Conservation (phyloP, 225 moss, liverwort and hornwort species). For the Pseudoscleropodium purum region DNA sequence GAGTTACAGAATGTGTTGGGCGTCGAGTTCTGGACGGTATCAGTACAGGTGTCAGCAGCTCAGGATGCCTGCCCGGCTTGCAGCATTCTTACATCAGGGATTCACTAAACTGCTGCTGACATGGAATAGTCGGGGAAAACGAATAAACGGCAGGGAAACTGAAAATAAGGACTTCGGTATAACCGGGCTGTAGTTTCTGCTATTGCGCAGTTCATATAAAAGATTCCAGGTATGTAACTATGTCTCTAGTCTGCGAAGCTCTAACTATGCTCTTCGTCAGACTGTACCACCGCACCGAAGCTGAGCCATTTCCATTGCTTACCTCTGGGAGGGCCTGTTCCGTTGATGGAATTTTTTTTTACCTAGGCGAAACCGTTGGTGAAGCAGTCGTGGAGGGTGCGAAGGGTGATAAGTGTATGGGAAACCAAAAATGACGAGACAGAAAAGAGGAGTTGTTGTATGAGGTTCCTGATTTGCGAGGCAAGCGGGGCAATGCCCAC, state of each 20-base stretch:
- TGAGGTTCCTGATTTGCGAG: constrained; percentile 16
- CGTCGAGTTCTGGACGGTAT: background rate
- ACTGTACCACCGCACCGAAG: background rate
- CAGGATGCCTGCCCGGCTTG: background rate
- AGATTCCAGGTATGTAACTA: constrained; percentile 18
- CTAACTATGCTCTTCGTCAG: constrained; percentile 14
- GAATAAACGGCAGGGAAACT: background rate
- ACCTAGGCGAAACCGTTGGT: constrained; percentile 14
- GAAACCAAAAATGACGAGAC: background rate
- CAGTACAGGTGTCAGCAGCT: background rate
- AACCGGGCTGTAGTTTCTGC: constrained; percentile 28
- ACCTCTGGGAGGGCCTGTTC: constrained; percentile 12
- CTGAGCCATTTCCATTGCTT: constrained; percentile 14
- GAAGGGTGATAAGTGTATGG: background rate
- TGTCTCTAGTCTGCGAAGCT: constrained; percentile 14
- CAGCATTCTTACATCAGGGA: background rate
- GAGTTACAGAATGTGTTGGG: background rate
- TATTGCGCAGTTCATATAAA: constrained; percentile 25
- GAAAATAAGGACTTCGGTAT: background rate
- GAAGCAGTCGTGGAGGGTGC: background rate
- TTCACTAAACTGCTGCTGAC: background rate
- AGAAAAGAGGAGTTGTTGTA: constrained; percentile 3
- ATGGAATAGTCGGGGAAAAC: background rate
- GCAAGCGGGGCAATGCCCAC: constrained; percentile 9
- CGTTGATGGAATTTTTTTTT: background rate